Conservation (phyloP, 2,329 filamentous ascomycete species). For the Neofusicoccum sp. region DNA sequence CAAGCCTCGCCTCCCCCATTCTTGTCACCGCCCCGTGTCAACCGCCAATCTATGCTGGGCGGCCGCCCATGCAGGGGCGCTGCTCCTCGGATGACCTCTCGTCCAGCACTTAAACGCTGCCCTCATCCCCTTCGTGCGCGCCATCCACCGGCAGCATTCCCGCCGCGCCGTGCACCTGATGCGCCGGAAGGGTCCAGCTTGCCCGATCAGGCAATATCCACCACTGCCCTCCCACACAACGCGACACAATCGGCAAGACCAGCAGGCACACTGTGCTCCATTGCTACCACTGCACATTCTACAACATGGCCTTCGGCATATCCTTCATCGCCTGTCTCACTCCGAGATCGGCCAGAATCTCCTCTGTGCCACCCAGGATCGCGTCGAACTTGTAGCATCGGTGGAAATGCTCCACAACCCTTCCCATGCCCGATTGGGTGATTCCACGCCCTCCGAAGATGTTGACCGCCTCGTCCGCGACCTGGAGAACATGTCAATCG, state of each 20-base stretch:
- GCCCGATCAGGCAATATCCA: background rate
- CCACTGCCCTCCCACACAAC: background rate
- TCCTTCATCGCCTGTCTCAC: conserved; percentile 80
- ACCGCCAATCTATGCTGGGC: conserved; percentile 4
- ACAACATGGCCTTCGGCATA: conserved; percentile 83
- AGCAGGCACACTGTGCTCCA: background rate
- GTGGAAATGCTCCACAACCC: conserved; percentile 79
- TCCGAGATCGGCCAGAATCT: conserved; percentile 76
- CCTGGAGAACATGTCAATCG: conserved; percentile 28
- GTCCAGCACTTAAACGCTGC: background rate
- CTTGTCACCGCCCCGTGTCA: conserved; percentile 11
- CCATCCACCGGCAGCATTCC: background rate
- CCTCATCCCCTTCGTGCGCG: background rate
- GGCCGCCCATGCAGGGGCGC: conserved; percentile 13
- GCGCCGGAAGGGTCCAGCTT: background rate
- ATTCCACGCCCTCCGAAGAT: conserved; percentile 82
- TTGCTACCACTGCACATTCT: conserved; percentile 28
- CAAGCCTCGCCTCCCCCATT: background rate
- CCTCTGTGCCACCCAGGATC: conserved; percentile 73
- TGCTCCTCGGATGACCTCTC: conserved; percentile 6
- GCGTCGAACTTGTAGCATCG: conserved; percentile 72
- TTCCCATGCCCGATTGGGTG: conserved; percentile 80
- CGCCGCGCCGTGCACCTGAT: conserved; percentile 1
- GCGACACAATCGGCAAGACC: conserved; percentile 1
- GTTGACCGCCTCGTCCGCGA: conserved; percentile 79